Percentiles rank a stretch among this genome's conserved stretches.
Conservation (phyloP, 2,329 filamentous ascomycete species). For the Macrophomina phaseolina region DNA sequence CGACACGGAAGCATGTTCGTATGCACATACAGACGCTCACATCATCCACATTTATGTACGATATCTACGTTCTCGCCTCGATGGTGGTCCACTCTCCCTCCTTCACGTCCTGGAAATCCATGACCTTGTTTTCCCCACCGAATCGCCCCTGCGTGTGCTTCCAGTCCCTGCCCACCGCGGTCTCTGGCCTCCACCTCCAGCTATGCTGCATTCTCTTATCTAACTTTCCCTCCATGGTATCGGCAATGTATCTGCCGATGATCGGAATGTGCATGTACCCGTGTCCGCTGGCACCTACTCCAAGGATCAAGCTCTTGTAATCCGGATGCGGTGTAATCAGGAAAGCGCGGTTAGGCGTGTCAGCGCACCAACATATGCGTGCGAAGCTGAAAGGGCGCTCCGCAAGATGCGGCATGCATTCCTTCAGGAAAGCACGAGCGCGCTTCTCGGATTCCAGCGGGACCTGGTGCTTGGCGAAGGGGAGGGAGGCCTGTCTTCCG, state of each 20-base stretch:
- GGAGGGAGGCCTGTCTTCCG: constrained; percentile 38
- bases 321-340: constrained; percentile 58
- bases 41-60: background rate
- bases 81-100: constrained; percentile 36
- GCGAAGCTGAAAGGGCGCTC: constrained; percentile 56
- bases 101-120: constrained; percentile 51
- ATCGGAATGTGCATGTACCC: constrained; percentile 61
- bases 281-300: constrained; percentile 59
- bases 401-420: constrained; percentile 61
- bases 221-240: constrained; percentile 54
- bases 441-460: constrained; percentile 55
- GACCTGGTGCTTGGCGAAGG: constrained; percentile 54
- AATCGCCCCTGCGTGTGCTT: constrained; percentile 56
- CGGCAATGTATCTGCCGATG: constrained; percentile 57
- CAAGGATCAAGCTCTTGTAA: constrained; percentile 52
- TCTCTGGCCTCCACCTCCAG: constrained; percentile 59
- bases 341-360: constrained; percentile 61
- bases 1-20: no score
- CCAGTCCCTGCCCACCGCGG: constrained; percentile 53
- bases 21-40: no score
- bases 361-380: constrained; percentile 63
- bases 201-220: constrained; percentile 50
- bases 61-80: constrained; percentile 2
- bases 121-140: constrained; percentile 55
- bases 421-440: constrained; percentile 55